Conservation (phyloP, 176 grass and related monocot species). For the Triticum timopheevii region DNA sequence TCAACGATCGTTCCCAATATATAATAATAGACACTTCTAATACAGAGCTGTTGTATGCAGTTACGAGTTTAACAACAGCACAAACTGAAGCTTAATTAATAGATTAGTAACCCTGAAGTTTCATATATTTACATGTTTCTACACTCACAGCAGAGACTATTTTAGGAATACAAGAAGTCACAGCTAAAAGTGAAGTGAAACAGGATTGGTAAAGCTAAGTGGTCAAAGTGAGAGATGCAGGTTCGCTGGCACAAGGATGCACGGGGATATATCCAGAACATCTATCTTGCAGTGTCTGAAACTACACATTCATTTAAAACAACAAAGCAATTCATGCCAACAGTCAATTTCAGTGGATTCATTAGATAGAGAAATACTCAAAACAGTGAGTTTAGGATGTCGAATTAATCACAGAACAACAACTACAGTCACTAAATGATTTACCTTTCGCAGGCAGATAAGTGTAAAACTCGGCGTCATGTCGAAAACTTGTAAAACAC, state of each 20-base stretch:
- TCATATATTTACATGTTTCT: background rate
- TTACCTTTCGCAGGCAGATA: background rate
- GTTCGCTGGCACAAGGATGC: background rate
- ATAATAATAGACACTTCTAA: background rate
- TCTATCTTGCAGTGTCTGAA: background rate
- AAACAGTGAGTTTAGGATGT: background rate
- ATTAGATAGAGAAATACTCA: background rate
- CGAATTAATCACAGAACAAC: background rate
- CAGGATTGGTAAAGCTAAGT: background rate
- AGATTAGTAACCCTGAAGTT: background rate
- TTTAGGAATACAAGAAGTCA: background rate
- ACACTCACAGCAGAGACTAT: background rate
- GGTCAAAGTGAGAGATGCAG: background rate
- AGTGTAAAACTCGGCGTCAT: background rate
- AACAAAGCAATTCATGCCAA: background rate
- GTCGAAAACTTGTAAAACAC: background rate
- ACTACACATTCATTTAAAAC: background rate
- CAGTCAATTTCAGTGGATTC: background rate
- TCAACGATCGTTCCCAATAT: background rate
- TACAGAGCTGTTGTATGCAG: background rate
- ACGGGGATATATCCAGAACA: background rate
- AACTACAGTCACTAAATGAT: background rate
- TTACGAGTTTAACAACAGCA: background rate
- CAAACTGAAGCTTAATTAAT: constrained; percentile 13
- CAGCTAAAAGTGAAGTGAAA: background rate